Evolutionary conservation across 345 rosid species (phyloP).

Genomic region (Euphorbia peplus): DNA sequence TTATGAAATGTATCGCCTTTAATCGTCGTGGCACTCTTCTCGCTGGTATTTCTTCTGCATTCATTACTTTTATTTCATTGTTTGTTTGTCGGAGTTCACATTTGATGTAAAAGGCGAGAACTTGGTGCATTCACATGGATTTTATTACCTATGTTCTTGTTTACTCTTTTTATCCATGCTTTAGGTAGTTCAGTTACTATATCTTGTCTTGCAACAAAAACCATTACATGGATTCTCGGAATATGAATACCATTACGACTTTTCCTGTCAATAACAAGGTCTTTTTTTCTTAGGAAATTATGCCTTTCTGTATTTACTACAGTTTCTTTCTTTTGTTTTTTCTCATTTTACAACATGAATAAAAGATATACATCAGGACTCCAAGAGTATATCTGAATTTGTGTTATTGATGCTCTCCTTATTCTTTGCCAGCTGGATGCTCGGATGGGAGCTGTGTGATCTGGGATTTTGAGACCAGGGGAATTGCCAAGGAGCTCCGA

Average conservation of each 20-base stretch:
- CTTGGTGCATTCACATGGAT: too few relatives aligned
- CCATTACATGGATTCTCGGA: background rate
- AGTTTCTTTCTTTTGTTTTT: too few relatives aligned
- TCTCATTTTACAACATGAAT: background rate
- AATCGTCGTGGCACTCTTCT: conserved; percentile 98
- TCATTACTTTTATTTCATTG: background rate
- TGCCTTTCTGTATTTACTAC: background rate
- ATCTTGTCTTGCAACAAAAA: background rate
- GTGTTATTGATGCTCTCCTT: conserved; percentile 5
- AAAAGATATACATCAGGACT: background rate
- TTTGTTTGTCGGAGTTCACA: background rate
- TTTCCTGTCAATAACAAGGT: background rate
- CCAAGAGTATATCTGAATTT: conserved; percentile 4
- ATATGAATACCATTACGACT: background rate
- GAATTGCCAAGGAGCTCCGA: conserved; percentile 85
- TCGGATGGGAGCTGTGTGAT: conserved; percentile 87
- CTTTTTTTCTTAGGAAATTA: background rate
- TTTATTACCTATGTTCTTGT: background rate
- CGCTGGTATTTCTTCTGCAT: conserved; percentile 47
- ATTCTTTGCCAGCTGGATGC: conserved; percentile 69
- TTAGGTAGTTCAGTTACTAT: background rate
- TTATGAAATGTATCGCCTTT: conserved; percentile 90
- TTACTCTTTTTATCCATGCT: background rate
- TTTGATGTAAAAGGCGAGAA: too few relatives aligned
- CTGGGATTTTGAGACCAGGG: conserved; percentile 98